Evolutionary conservation across 805 yeast species (phyloP), one percentile per base, ranked within the genome.

Genomic region (Pichia cephalocereana): DNA sequence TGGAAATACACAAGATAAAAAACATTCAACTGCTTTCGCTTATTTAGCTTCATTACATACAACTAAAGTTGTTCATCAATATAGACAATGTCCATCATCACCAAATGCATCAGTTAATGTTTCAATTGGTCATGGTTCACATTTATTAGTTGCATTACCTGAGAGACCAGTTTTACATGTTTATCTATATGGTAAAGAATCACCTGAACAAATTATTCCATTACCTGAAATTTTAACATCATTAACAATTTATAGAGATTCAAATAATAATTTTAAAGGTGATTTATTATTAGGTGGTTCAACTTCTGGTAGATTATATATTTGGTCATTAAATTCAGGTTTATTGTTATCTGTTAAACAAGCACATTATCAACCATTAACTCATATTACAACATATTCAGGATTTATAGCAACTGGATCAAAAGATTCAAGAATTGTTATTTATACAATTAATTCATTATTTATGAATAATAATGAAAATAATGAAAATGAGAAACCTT

Each of bases 321-420:
- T 90, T 1, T 91, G 98, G 98, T 96, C 88, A 57, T 60, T 90
- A 45, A 64, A 73, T 10, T 83, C 93, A 2, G 98, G 98, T 0
- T 66, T 77, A 26, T 70, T 93, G 43, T 59, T 90, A 26, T 70
- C 77, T 43, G 95, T 80, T 5, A 80, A 79, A 58, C 90, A 86
- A 45, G 82, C 87, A 0, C 98, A 91, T 67, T 91, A 87, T 63
- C 97, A 91, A 65, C 70, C 74, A 8, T 75, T 88, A 8, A 74
- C 82, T 0, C 72, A 71, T 32, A 62, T 91, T 36, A 72, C 71
- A 53, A 79, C 85, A 57, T 68, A 66, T 12, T 85, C 88, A 59
- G 83, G 83, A 2, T 82, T 77, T 48, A 60, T 91, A 40, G 74
- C 85, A 8, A 76, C 90, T 6, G 86, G 83, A n/a, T 87, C 95